Conservation (phyloP, 768 basidiomycete genomes). For the Cystoderma amianthinum region DNA sequence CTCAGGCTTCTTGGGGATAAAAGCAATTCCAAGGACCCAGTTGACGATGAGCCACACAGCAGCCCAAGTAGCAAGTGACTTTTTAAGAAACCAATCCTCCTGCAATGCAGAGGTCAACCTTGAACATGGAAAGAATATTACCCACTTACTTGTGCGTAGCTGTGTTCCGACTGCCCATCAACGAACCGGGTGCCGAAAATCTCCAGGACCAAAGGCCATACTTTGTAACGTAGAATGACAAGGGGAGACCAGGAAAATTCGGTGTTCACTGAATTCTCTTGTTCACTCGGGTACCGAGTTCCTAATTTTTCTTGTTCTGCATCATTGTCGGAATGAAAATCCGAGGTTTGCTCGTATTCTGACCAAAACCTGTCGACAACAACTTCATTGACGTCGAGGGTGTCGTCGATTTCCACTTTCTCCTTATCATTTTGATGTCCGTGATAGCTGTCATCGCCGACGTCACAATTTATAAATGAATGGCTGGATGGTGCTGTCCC, state of each 20-base stretch:
- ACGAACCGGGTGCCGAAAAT: conserved; percentile 59
- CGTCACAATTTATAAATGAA: conserved; percentile 40
- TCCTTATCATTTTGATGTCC: conserved; percentile 12
- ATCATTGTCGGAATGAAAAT: conserved; percentile 46
- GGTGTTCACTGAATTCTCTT: not conserved
- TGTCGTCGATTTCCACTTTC: no score
- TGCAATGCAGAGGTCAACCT: conserved; percentile 14
- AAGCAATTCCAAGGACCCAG: conserved; percentile 57
- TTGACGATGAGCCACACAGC: conserved; percentile 58
- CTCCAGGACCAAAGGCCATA: conserved; percentile 46
- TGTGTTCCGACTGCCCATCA: conserved; percentile 42
- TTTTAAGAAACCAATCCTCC: conserved; percentile 72
- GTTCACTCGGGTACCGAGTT: conserved; percentile 12
- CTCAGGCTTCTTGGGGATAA: conserved; percentile 33
- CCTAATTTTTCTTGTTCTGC: conserved; percentile 42
- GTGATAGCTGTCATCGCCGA: conserved; percentile 28
- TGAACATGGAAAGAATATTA: not conserved
- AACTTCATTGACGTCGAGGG: conserved; percentile 55
- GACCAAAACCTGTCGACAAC: conserved; percentile 71
- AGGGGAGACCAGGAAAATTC: conserved; percentile 19
- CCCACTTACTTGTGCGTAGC: conserved; percentile 32
- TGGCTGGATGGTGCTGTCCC: conserved; percentile 51
- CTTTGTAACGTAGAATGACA: conserved; percentile 46
- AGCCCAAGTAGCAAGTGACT: conserved; percentile 59
- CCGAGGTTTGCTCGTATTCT: conserved; percentile 48